Conservation (phyloP, 2,329 filamentous ascomycete genomes). For the Apiospora marii region DNA sequence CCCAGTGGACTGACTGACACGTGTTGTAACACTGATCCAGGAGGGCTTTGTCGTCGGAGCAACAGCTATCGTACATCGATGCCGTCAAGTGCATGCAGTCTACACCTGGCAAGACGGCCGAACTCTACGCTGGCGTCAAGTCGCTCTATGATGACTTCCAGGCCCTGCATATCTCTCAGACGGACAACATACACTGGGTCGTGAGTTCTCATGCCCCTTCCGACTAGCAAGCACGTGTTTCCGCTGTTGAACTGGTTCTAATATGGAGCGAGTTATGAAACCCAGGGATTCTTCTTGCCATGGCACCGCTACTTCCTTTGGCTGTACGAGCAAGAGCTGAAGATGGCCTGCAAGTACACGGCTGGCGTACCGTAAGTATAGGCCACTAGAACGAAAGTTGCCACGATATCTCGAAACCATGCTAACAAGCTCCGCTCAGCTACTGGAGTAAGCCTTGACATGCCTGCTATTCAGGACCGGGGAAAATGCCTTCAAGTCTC, state of each 20-base stretch:
- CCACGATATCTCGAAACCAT: not conserved
- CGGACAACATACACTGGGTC: conserved; percentile 45
- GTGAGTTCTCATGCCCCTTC: not conserved
- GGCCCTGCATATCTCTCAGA: conserved; percentile 52
- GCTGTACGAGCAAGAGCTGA: conserved; percentile 32
- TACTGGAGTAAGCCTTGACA: conserved; percentile 1
- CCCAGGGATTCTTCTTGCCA: conserved; percentile 27
- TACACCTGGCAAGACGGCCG: conserved; percentile 40
- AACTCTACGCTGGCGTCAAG: conserved; percentile 44
- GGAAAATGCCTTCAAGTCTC: conserved; percentile 27
- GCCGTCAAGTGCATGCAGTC: conserved; percentile 49
- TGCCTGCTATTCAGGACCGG: conserved; percentile 25
- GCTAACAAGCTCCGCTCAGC: not conserved
- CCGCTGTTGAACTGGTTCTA: not conserved
- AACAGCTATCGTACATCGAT: conserved; percentile 47
- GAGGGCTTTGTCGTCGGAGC: conserved; percentile 24
- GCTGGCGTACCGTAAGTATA: conserved; percentile 28
- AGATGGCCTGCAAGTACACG: conserved; percentile 27
- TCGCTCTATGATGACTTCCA: conserved; percentile 56
- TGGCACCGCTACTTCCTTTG: conserved; percentile 33
- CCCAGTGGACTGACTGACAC: not conserved
- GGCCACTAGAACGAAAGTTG: too few relatives aligned
- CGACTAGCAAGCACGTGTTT: not conserved
- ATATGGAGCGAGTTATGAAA: not conserved
- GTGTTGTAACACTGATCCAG: not conserved